Conservation (phyloP, 83 land plant species). For the Isoetes engelmannii region DNA sequence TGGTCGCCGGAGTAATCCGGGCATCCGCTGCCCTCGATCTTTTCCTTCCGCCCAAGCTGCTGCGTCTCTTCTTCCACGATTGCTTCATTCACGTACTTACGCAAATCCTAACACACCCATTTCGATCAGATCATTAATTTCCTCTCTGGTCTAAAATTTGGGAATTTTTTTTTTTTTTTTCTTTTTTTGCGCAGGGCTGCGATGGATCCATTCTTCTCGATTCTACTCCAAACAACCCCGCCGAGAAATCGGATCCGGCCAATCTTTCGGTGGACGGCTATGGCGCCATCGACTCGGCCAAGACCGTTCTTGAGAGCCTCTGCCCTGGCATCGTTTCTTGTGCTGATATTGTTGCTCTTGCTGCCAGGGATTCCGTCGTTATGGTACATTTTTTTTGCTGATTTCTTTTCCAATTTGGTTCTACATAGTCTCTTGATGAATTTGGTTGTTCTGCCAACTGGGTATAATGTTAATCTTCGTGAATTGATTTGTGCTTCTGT, state of each 20-base stretch:
- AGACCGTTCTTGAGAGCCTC: conserved; percentile 37
- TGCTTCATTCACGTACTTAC: conserved; percentile 50
- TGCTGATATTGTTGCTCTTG: conserved; percentile 54
- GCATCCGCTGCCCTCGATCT: conserved; percentile 36
- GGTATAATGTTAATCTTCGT: too few species aligned
- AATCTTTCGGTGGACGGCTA: conserved; percentile 44
- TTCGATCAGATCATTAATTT: too few species aligned
- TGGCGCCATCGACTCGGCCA: conserved; percentile 37
- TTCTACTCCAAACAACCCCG: conserved; percentile 35
- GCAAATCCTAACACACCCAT: not conserved
- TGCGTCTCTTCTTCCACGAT: conserved; percentile 58
- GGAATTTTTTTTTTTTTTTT: not conserved
- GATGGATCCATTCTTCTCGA: conserved; percentile 52
- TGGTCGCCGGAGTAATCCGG: conserved; percentile 37
- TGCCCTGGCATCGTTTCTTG: conserved; percentile 62
- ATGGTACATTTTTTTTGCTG: conserved; percentile 12
- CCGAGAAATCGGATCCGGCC: conserved; percentile 51
- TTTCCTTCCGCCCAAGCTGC: conserved; percentile 51
- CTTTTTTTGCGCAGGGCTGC: conserved; percentile 38
- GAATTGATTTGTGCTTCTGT: too few species aligned
- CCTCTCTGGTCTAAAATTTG: not conserved
- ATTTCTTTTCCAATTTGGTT: too few species aligned
- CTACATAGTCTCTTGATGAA: too few species aligned
- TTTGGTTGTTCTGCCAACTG: too few species aligned
- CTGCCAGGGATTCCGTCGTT: conserved; percentile 54